Conservation (phyloP, 2,329 filamentous ascomycete genomes). For the Aspergillus melleus region DNA sequence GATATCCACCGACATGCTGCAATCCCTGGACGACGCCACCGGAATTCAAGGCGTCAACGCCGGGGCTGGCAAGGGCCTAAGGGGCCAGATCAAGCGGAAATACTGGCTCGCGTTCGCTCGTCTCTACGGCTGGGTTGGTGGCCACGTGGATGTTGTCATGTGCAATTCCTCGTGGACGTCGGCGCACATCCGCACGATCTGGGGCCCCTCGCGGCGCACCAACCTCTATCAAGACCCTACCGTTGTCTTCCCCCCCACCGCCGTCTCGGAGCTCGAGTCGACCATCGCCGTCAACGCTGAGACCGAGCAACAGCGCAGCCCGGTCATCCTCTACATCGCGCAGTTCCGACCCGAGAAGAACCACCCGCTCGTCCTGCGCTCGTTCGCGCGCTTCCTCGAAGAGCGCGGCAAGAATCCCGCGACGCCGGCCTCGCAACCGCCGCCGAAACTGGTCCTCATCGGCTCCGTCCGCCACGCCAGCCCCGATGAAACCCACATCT, state of each 20-base stretch:
- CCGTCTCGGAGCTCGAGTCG: conserved; percentile 78
- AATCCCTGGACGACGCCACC: conserved; percentile 68
- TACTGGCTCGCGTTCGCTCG: conserved; percentile 88
- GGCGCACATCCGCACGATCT: conserved; percentile 74
- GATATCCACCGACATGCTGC: conserved; percentile 96
- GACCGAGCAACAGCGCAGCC: conserved; percentile 69
- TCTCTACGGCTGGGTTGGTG: conserved; percentile 79
- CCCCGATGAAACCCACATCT: conserved; percentile 63
- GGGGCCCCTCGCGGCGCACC: conserved; percentile 57
- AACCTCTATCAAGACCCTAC: conserved; percentile 50
- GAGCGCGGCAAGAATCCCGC: conserved; percentile 52
- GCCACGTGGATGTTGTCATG: conserved; percentile 89
- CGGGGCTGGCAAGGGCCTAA: conserved; percentile 71
- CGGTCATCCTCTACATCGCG: conserved; percentile 84
- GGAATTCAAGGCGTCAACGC: conserved; percentile 76
- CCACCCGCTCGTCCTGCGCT: conserved; percentile 79
- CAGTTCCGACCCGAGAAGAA: conserved; percentile 99
- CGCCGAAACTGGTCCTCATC: conserved; percentile 74
- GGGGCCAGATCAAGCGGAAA: conserved; percentile 68
- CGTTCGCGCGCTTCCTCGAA: conserved; percentile 76
- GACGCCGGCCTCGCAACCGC: conserved; percentile 32
- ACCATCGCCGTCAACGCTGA: conserved; percentile 69
- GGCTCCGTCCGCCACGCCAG: conserved; percentile 80
- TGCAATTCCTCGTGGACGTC: conserved; percentile 97
- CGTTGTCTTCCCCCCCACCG: conserved; percentile 88